Conservation (phyloP, 345 rosid species). For the Moringa oleifera region DNA sequence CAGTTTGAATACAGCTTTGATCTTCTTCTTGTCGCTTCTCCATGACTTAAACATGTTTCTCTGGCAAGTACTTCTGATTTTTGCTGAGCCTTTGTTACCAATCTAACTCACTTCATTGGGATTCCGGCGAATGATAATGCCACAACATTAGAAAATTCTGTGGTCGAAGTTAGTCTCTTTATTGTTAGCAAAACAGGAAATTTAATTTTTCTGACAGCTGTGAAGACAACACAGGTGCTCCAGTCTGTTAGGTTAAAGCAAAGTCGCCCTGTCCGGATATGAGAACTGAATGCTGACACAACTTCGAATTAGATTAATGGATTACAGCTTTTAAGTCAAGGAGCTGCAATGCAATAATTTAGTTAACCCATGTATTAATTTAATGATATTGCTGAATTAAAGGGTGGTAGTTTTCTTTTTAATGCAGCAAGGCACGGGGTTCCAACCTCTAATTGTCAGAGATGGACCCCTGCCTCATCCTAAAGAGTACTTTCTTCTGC, state of each 20-base stretch:
- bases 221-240: neutral
- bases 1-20: conserved; percentile 83
- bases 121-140: conserved; percentile 5
- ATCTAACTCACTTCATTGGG: neutral
- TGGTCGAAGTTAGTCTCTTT: conserved; percentile 4
- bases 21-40: conserved; percentile 84
- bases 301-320: neutral
- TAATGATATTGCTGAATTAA: neutral
- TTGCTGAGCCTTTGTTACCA: neutral
- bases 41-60: conserved; percentile 82
- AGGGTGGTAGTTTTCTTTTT: conserved; percentile 33
- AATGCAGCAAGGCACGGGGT: conserved; percentile 51
- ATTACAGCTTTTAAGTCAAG: neutral
- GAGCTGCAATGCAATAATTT: no score
- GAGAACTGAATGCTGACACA: neutral
- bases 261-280: neutral
- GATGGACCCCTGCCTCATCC: neutral
- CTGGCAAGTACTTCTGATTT: neutral
- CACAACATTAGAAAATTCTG: conserved; percentile 1
- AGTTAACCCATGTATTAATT: no score
- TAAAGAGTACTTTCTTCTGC: neutral
- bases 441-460: conserved; percentile 18
- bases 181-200: conserved; percentile 7
- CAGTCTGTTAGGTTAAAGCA: neutral
- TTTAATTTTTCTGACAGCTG: conserved; percentile 4